phyloP scores from a whole-genome alignment of 23 red algal genomes.

The Cyanidioschyzon merolae region DNA sequence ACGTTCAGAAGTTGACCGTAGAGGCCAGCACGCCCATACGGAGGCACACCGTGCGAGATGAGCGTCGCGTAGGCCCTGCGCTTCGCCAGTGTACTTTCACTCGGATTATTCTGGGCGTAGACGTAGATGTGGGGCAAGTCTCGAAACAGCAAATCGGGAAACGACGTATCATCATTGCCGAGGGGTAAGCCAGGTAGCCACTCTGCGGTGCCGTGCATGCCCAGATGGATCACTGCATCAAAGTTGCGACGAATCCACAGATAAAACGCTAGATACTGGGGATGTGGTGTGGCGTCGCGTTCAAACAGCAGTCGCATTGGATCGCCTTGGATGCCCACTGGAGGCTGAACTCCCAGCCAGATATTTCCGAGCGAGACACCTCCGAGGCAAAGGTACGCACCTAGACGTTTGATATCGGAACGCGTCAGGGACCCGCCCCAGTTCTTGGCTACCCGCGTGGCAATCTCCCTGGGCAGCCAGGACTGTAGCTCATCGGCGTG shows the following conservation, averaged over 20 bases:
- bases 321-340: conserved; percentile 41
- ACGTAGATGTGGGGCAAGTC: conserved; percentile 49
- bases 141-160: conserved; percentile 44
- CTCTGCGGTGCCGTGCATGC: conserved; percentile 50
- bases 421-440: conserved; percentile 35
- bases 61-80: conserved; percentile 44
- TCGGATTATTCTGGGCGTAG: conserved; percentile 61
- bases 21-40: conserved; percentile 36
- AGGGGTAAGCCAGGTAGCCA: conserved; percentile 47
- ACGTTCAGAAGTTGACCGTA: conserved; percentile 44
- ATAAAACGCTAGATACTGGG: conserved; percentile 48
- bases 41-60: conserved; percentile 47
- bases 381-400: conserved; percentile 26
- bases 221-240: conserved; percentile 48
- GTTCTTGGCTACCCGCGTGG: conserved; percentile 20
- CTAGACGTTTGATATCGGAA: conserved; percentile 29
- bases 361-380: conserved; percentile 47
- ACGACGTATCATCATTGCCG: conserved; percentile 30
- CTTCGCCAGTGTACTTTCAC: conserved; percentile 46
- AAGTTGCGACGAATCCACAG: conserved; percentile 34
- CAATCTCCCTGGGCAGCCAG: conserved; percentile 34
- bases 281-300: conserved; percentile 44
- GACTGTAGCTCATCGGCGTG: conserved; percentile 15
- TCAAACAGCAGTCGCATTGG: conserved; percentile 73
- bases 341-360: conserved; percentile 54